phyloP scores from a whole-genome alignment of 2,329 filamentous ascomycete genomes.

The Colletotrichum sp. region DNA sequence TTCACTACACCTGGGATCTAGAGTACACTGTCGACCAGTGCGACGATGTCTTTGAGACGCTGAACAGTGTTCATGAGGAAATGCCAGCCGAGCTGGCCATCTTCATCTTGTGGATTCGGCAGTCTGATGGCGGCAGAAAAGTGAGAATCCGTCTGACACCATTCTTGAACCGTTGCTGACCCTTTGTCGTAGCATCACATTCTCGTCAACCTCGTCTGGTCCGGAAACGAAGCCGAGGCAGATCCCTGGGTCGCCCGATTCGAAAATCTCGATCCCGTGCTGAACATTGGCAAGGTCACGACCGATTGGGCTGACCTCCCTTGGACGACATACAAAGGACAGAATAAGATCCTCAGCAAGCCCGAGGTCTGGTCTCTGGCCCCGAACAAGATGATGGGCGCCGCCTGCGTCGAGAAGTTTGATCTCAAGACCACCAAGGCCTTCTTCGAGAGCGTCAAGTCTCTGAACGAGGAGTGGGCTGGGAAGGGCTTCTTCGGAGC shows the following conservation, averaged over 20 bases:
- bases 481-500: conserved; percentile 10
- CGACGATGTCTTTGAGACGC: conserved; percentile 35
- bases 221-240: neutral
- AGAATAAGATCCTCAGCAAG: conserved; percentile 9
- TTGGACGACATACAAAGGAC: conserved; percentile 13
- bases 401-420: conserved; percentile 7
- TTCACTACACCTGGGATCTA: conserved; percentile 28
- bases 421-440: neutral
- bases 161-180: conserved; percentile 14
- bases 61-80: conserved; percentile 33
- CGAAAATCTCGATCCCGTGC: neutral
- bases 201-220: conserved; percentile 11
- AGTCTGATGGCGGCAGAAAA: conserved; percentile 16
- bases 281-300: neutral
- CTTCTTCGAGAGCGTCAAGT: conserved; percentile 4
- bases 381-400: conserved; percentile 18
- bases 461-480: conserved; percentile 12
- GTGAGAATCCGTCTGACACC: conserved; percentile 24
- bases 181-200: neutral
- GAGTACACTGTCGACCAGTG: conserved; percentile 30
- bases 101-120: conserved; percentile 38
- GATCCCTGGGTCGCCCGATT: neutral
- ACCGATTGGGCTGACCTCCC: conserved; percentile 4
- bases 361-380: conserved; percentile 10
- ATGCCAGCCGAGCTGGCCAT: conserved; percentile 32